Evolutionary conservation across 176 grass and related monocot genomes (phyloP), one percentile per base, ranked within the genome.

Genomic region (Oryza longistaminata): DNA sequence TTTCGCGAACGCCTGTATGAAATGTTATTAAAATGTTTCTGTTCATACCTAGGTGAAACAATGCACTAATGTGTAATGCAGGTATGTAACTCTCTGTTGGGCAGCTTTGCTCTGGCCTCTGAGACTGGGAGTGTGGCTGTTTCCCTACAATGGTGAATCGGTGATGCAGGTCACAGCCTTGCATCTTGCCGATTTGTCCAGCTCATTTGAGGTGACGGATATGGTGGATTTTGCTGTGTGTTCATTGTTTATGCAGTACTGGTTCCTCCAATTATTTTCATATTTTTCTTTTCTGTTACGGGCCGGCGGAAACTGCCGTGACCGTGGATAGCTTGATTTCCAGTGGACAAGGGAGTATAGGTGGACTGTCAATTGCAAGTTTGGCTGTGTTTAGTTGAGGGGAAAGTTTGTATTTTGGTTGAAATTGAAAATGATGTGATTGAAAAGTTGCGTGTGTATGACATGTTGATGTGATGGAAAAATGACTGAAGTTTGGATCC

Each of bases 281-380:
- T 76, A 17, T 45, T 48, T 70, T 33, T 39, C 60, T 43, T 43
- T 43, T 43, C 9, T 35, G 26, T 33, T 55, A 68, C 35, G 19
- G 64, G 46, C 33, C 76, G 45, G 49, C 15, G 62, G 39, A 69
- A 37, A 52, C 49, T 71, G 39, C 27, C 80, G 9, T 77, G 79
- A 46, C 37, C n/a, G 68, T 7, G 33, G 71, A 43, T 43, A 43
- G 42, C 42, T 71, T 6, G 64, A 7, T 21, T 39, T 46, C 25
- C 17, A 6, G 11, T 21, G 15, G 35, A 75, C 75, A 35, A 14
- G 64, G 14, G 49, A 33, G 7, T 52, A 52, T 11, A 1, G 45
- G 14, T 76, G 48, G 26, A n/a, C 40, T 70, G 4, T 44, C 52
- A 7, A 69, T n/a, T 68, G 55, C 74, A 73, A 58, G 35, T 3